Base-by-base conservation (phyloP, 192 early-diverging fungal species). In the Diversispora epigaea region DNA sequence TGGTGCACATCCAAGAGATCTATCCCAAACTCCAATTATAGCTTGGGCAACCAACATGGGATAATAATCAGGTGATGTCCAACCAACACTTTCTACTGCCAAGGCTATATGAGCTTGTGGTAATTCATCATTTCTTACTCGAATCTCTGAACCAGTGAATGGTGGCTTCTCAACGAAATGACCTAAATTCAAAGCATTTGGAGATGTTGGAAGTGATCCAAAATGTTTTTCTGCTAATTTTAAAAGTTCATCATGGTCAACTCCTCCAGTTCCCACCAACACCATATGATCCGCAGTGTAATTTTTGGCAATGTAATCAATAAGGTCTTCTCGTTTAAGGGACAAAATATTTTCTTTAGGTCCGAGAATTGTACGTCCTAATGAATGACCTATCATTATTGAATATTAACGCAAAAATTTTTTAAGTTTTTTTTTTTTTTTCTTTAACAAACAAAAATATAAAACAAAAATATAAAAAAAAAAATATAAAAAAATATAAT, bases 251-350 rank as follows among this genome's bases (percentile, higher is more conserved):
- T 98, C 96, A 83, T 99, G 97, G 76, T 95, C 89, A 78, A 99
- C 87, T 67, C 89, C 95, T 80, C 97, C 97, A 17, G 94, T 86
- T 75, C 93, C 97, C 22, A 94, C 93, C 44, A 99, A 87, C 47
- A 99, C 95, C 95, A 98, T 97, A 79, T 96, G 90, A 77, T 98
- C 95, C 21, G 94, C 93, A 11, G 93, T 96, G 87, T 98, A 99
- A 88, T 99, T 96, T 79, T 89, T 89, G 80, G 83, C 85, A 79
- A 98, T 95, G 85, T 96, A 99, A 80, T 94, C 85, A 71, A 85
- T 73, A 64, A 99, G 87, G 76, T 99, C 95, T 22, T 87, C 84
- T 71, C 93, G 93, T 52, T 89, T 90, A 77, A 99, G 90, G 67
- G 90, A 89, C 83, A 94, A 81, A 78, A 99, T 98, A 86, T 97